Evolutionary conservation across 108 stramenopile species (phyloP).

Genomic region (Skeletonema costatum): DNA sequence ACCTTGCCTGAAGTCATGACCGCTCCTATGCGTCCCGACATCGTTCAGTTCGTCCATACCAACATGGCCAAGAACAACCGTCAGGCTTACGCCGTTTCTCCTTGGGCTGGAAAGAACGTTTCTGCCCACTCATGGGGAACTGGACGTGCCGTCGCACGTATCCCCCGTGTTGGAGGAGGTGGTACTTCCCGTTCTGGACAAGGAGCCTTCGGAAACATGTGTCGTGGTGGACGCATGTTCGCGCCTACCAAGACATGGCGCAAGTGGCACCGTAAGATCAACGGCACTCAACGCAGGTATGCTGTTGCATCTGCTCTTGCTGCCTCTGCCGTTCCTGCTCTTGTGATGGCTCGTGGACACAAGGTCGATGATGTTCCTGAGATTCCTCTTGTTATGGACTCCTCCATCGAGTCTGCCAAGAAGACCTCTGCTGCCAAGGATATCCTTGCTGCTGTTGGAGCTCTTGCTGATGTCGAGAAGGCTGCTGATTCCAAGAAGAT

Average conservation of each 20-base stretch:
- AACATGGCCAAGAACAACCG: slow-evolving; percentile 99
- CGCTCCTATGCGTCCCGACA: slow-evolving; percentile 97
- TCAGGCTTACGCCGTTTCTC: slow-evolving; percentile 98
- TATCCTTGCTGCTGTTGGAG: slow-evolving; percentile 90
- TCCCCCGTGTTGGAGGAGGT: slow-evolving; percentile 98
- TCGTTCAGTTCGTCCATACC: slow-evolving; percentile 98
- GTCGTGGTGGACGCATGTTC: slow-evolving; percentile 98
- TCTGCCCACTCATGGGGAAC: slow-evolving; percentile 99
- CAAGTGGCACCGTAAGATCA: slow-evolving; percentile 99
- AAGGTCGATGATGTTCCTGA: slow-evolving; percentile 95
- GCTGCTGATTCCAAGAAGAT: slow-evolving; percentile 94
- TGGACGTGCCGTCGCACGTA: slow-evolving; percentile 99
- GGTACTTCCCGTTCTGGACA: slow-evolving; percentile 99
- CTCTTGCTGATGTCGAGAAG: slow-evolving; percentile 94
- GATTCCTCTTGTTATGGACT: slow-evolving; percentile 95
- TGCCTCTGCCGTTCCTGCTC: slow-evolving; percentile 95
- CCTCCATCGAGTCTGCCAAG: slow-evolving; percentile 76
- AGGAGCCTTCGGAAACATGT: slow-evolving; percentile 99
- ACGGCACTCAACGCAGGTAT: slow-evolving; percentile 94
- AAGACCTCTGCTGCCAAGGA: slow-evolving; percentile 95
- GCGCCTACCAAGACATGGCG: slow-evolving; percentile 99
- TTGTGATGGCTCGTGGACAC: slow-evolving; percentile 99
- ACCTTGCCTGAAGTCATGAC: slow-evolving; percentile 96
- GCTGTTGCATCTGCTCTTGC: slow-evolving; percentile 98
- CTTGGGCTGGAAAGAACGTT: slow-evolving; percentile 94